Base-by-base conservation (phyloP, 1,284 basidiomycete genomes). In the Melampsora americana region DNA sequence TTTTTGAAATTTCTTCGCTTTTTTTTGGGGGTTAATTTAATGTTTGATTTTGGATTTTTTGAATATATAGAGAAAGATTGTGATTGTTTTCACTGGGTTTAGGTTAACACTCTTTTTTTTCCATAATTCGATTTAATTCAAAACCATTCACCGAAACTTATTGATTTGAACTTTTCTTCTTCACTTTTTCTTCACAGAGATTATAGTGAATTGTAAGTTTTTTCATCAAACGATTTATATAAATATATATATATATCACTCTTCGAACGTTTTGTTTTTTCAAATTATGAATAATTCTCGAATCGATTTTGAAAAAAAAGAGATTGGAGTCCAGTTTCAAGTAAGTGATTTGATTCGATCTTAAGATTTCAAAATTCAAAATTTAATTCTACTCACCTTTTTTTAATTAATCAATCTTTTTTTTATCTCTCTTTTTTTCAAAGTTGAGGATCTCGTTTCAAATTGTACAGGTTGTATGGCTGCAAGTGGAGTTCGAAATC, bases 81-180 rank as follows among this genome's bases (percentile, higher is more conserved):
- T 79, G n/a, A 71, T 79, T 59, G 78, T 79, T 23, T 79, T 79
- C 66, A 78, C 72, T 66, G 78, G 78, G 26, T 71, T 66, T 46
- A 64, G 65, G 72, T 74, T 56, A 66, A 64, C 18, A 11, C 16
- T 65, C 48, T 23, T 26, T 46, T 39, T 30, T n/a, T 32, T 61
- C 20, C 32, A 60, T 6, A 26, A 18, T 16, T n/a, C 39, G 14
- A 3, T 61, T n/a, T n/a, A n/a, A n/a, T n/a, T n/a, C n/a, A n/a
- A n/a, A n/a, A n/a, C n/a, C n/a, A n/a, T n/a, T n/a, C n/a, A n/a
- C n/a, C n/a, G n/a, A n/a, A n/a, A n/a, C n/a, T n/a, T n/a, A n/a
- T n/a, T n/a, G n/a, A n/a, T n/a, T n/a, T n/a, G n/a, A n/a, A 23
- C 56, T 60, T 2, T 50, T 23, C 32, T 35, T 42, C 30, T 62